phyloP scores from a whole-genome alignment of 257 asterid genomes.

The Lavandula angustifolia region DNA sequence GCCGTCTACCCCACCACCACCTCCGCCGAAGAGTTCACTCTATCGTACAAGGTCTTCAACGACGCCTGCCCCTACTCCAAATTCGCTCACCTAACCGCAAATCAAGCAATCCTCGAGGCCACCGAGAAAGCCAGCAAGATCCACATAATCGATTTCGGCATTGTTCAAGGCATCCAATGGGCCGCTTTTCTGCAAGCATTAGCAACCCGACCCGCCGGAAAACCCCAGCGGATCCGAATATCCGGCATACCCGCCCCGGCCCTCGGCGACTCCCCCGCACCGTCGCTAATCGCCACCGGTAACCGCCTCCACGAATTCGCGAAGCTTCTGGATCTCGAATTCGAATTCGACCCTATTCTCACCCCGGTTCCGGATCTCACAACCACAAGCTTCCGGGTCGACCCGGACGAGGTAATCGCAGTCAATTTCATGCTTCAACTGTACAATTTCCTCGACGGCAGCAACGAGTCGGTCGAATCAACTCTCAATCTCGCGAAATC shows the following conservation, averaged over 20 bases:
- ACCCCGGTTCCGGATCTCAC: conserved; percentile 60
- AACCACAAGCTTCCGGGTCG: conserved; percentile 58
- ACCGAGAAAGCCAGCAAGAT: conserved; percentile 61
- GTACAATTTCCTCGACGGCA: conserved; percentile 67
- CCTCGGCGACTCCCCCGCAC: conserved; percentile 60
- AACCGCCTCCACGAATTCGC: conserved; percentile 85
- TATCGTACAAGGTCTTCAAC: conserved; percentile 71
- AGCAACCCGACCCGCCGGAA: conserved; percentile 85
- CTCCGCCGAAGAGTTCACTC: conserved; percentile 74
- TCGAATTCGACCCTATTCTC: conserved; percentile 76
- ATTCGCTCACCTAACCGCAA: conserved; percentile 87
- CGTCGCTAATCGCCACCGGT: conserved; percentile 78
- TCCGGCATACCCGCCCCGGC: conserved; percentile 89
- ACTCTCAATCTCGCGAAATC: conserved; percentile 78
- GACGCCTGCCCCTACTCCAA: conserved; percentile 96
- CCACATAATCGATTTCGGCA: conserved; percentile 91
- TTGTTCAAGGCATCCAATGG: conserved; percentile 95
- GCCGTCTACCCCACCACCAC: conserved; percentile 42
- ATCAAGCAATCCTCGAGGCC: conserved; percentile 90
- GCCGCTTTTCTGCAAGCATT: conserved; percentile 95
- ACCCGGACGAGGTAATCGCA: conserved; percentile 64
- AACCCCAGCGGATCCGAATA: conserved; percentile 68
- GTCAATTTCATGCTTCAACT: conserved; percentile 92
- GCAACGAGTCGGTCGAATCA: conserved; percentile 47
- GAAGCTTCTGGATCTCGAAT: conserved; percentile 70